Evolutionary conservation across 2,329 filamentous ascomycete species (phyloP).

Genomic region (Aureobasidium sp.): DNA sequence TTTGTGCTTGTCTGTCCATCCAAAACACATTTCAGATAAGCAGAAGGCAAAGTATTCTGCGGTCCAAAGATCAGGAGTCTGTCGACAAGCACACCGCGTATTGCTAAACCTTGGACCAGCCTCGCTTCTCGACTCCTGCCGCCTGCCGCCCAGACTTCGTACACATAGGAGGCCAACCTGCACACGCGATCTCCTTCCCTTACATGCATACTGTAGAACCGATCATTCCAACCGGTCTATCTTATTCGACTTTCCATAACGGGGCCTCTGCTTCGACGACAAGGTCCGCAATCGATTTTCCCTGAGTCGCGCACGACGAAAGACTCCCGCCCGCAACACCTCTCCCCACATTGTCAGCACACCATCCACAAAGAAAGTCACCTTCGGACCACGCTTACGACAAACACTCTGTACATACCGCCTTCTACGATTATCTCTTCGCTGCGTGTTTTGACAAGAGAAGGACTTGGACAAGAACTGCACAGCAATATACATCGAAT

Average conservation of each 20-base stretch:
- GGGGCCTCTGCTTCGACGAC: background rate
- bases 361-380: background rate
- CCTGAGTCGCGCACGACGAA: background rate
- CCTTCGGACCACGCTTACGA: background rate
- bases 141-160: background rate
- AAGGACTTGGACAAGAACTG: background rate
- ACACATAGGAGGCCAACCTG: background rate
- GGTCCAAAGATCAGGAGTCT: background rate
- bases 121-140: background rate
- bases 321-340: background rate
- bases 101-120: background rate
- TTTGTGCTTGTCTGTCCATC: background rate
- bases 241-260: background rate
- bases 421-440: background rate
- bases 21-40: background rate
- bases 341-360: constrained; percentile 8
- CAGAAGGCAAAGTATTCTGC: background rate
- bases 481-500: background rate
- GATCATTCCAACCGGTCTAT: background rate
- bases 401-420: background rate
- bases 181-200: background rate
- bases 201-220: background rate
- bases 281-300: background rate
- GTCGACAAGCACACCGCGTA: background rate
- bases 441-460: background rate